Evolutionary conservation across 139 green algal species (phyloP).

Genomic region (Closterium sp.): DNA sequence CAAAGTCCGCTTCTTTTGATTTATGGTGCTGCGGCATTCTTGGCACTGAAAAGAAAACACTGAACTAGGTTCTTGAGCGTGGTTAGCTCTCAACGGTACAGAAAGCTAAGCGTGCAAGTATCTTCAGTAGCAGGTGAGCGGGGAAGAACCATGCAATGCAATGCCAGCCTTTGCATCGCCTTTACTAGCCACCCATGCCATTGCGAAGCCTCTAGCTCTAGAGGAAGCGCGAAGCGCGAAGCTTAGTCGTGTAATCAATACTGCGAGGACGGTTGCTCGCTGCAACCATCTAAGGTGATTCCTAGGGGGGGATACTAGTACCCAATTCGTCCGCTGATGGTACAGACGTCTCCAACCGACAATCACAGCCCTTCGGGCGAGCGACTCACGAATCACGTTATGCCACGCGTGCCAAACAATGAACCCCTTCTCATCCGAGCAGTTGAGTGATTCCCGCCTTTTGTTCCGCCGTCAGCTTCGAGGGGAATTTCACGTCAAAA

Average conservation of each 20-base stretch:
- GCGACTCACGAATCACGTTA: not conserved
- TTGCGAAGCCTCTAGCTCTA: not conserved
- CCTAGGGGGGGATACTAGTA: not conserved
- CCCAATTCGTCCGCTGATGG: not conserved
- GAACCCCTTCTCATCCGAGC: constrained; percentile 7
- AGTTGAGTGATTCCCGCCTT: constrained; percentile 10
- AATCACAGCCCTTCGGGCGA: not conserved
- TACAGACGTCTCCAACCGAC: not conserved
- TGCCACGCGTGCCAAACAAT: not conserved
- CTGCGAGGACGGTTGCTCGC: not conserved
- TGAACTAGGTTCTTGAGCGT: not conserved
- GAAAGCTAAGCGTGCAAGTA: not conserved
- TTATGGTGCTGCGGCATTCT: too few species aligned
- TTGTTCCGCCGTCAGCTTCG: constrained; percentile 27
- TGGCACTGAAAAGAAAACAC: too few species aligned
- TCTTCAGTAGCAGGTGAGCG: not conserved
- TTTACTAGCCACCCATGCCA: not conserved
- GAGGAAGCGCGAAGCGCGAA: not conserved
- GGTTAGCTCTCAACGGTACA: not conserved
- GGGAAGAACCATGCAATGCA: not conserved
- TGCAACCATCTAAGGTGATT: not conserved
- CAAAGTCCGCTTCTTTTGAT: too few species aligned
- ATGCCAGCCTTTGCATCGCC: too few species aligned
- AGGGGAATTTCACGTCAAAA: constrained; percentile 52
- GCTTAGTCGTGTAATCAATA: not conserved